A percentile compares a stretch with the other conserved stretches of the same genome.
These are phyloP conservation scores for Aspergillus olivimuriae DNA, from an alignment of 495 filamentous ascomycete species.

Conservation along the genomic window DNA sequence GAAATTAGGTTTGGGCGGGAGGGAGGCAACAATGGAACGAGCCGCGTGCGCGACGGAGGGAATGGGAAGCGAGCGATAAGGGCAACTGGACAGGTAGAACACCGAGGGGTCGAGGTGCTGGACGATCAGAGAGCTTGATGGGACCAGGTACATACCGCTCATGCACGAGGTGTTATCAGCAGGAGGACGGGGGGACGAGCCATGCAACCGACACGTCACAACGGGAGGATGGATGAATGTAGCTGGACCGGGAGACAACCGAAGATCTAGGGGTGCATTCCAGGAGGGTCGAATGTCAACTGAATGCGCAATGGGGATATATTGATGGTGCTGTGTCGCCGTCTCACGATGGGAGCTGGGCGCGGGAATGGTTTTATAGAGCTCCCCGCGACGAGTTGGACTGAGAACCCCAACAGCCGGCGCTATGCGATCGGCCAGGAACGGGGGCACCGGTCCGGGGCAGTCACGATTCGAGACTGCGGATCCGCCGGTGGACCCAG, in stretches of 20 bases:
- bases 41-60: no score
- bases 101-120: no score
- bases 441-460: constrained; percentile 19
- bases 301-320: not conserved
- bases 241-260: not conserved
- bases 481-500: constrained; percentile 5
- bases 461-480: constrained; percentile 8
- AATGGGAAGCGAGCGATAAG: no score
- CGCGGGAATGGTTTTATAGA: no score
- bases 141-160: no score
- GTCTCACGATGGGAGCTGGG: not conserved
- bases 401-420: no score
- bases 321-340: no score
- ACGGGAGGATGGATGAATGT: not conserved
- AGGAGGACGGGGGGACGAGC: not conserved
- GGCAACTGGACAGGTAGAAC: no score
- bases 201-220: constrained; percentile 10
- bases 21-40: no score
- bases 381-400: no score
- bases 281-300: not conserved
- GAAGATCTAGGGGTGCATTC: not conserved
- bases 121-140: no score
- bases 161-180: not conserved
- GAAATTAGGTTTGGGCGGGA: no score
- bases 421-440: constrained; percentile 24